Evolutionary conservation across 257 asterid genomes (phyloP), one percentile per base, ranked within the genome.

Genomic region (Ballota nigra): DNA sequence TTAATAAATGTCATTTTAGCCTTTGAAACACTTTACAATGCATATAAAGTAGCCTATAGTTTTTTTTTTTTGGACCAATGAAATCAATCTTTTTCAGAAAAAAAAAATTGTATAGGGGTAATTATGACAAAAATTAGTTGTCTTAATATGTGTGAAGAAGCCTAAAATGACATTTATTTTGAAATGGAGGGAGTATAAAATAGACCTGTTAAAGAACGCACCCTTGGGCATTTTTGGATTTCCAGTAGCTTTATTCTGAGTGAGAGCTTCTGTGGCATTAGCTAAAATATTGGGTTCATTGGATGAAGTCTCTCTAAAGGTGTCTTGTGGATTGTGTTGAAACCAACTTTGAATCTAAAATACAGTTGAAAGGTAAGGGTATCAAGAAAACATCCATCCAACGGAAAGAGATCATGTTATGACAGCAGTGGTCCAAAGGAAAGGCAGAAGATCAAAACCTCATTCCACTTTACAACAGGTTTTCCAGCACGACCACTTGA

Each of bases 401-500:
- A 73, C 26, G 43, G 18, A 31, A 38, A 61, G 28, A 24, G 70
- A 69, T 55, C 19, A 65, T 69, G 23, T 28, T 18, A 69, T 24
- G 53, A 38, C 49, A 55, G 55, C 20, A 26, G 47, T 16, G 41
- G 28, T 43, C 64, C 71, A 12, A 16, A 47, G 45, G 76, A 71
- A 74, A 66, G 60, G 49, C 15, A 59, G 16, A 47, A 66, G 53
- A 38, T 53, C 67, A 72, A 69, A 73, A 94, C 99, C 97, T 94
- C 97, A 3, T 74, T 81, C 96, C 96, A 91, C 83, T 89, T 91
- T 63, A 79, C 87, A 34, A 64, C 75, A 12, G 96, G 95, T 78
- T 91, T 91, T 76, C 97, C 96, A n/a, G 95, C 91, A 71, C 98
- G 98, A 15, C 86, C 90, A 66, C 82, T 89, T 9, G 95, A 89